Evolutionary conservation across 129 eudicot genomes (phyloP), one percentile per base, ranked within the genome.

Genomic region (Dittrichia graveolens): DNA sequence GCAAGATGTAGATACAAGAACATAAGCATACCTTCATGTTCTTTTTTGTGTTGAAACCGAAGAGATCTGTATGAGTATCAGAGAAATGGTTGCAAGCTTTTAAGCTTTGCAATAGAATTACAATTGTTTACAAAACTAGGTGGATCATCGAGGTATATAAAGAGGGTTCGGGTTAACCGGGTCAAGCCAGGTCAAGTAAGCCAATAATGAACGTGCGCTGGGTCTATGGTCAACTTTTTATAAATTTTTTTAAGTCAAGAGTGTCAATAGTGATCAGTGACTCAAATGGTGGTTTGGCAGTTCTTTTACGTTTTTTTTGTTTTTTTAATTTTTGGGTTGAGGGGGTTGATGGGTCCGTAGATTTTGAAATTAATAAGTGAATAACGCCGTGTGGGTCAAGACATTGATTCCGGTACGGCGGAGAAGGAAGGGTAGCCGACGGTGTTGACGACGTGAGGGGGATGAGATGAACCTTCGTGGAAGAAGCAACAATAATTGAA

Each of bases 161-260:
- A 76, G 58, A 44, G 19, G 54, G 16, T n/a, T 48, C 54, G n/a
- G n/a, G 12, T 37, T 7, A 31, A 49, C 41, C 5, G 77, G 55
- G 84, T 81, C 86, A 67, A 57, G 39, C 3, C 9, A 13, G 70
- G 80, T 82, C 86, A 81, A 78, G 76, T 9, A 65, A 48, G 15
- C 15, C 71, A 18, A 44, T 35, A 37, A 45, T 47, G 24, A 38
- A 42, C 15, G 45, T 68, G 74, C 50, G 45, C 18, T 64, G 12
- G 69, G 80, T 66, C 71, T 9, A 42, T 5, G 65, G 77, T 82
- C 86, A 85, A 75, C 72, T 18, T 60, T 47, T 67, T 57, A 24
- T 49, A 69, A 48, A 5, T 3, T 59, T 49, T 49, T 40, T n/a
- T 0, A 44, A 77, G 63, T 76, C 73, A 58, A 75, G 73, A 19